Evolutionary conservation across 352 stramenopile genomes (phyloP), one percentile per base, ranked within the genome.

Genomic region (Globisporangium sylvaticum): DNA sequence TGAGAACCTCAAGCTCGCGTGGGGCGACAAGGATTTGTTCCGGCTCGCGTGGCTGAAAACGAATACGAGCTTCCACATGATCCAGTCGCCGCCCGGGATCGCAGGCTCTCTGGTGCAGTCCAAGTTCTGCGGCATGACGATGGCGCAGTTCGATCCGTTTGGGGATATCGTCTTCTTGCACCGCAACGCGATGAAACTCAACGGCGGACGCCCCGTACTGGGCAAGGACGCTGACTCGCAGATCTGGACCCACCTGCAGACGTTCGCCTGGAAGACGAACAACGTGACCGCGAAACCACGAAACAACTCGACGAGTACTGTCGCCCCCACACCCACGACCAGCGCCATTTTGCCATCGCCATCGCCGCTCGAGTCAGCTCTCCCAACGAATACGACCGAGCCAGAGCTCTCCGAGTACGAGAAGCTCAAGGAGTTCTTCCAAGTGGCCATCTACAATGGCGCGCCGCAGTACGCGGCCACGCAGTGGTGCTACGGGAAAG

Each of bases 11-110:
- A 78, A 79, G 54, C 70, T 89, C 31, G 71, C 60, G 3, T 70
- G 76, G 44, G 81, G 81, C 1, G 81, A 89, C 71, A 88, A 89
- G 58, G 81, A 88, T 27, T 58, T 89, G 4, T 88, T 88, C 20
- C 75, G 81, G 1, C 67, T 88, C 9, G 80, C 80, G 22, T 89
- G 80, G 80, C 63, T 87, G n/a, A 81, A 83, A 56, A 73, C 70
- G 0, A 69, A 77, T 27, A 76, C 73, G 1, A 39, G 72, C 14
- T 89, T 88, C 54, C 70, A 88, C 61, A 87, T 89, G 80, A 74
- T 89, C 31, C 53, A 67, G 2, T 75, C 67, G 7, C 76, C 80
- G 2, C 78, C 79, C 4, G 75, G 64, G 1, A 71, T 77, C 1
- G 78, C 76, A 1, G 80, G 80, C 5, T 70, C 72, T 29, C 61